phyloP scores from a whole-genome alignment of 2,329 filamentous ascomycete species.

The Pseudocercospora crystallina region DNA sequence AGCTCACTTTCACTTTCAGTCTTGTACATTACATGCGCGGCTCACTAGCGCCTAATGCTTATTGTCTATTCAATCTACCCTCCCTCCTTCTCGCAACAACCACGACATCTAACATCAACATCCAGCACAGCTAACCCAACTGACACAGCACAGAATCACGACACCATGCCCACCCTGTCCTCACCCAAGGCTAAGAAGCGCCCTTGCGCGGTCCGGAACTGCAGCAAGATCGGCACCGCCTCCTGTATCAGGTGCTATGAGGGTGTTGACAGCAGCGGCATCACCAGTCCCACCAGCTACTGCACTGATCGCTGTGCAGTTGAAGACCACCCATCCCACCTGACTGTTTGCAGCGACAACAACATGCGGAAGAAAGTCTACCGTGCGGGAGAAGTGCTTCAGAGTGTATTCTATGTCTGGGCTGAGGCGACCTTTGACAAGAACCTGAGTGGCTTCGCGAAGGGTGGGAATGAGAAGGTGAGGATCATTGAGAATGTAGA shows the following conservation, averaged over 20 bases:
- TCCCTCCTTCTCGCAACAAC: too few relatives aligned
- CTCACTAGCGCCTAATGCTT: too few relatives aligned
- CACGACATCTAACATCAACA: too few relatives aligned
- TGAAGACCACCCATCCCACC: not conserved
- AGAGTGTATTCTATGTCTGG: conserved; percentile 16
- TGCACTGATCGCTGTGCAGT: conserved; percentile 10
- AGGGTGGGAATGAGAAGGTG: too few relatives aligned
- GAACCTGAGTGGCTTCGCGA: not conserved
- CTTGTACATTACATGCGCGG: too few relatives aligned
- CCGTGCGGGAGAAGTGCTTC: conserved; percentile 22
- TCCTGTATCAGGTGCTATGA: conserved; percentile 9
- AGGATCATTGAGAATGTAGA: too few relatives aligned
- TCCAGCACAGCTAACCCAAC: too few relatives aligned
- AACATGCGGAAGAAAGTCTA: conserved; percentile 17
- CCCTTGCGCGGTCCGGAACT: not conserved
- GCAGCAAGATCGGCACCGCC: not conserved
- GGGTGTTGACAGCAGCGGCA: not conserved
- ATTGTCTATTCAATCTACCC: too few relatives aligned
- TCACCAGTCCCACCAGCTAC: not conserved
- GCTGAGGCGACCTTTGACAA: conserved; percentile 13
- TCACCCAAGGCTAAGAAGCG: too few relatives aligned
- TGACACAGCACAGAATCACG: too few relatives aligned
- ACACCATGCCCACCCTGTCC: too few relatives aligned
- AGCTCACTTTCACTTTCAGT: too few relatives aligned
- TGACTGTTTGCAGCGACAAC: not conserved